Evolutionary conservation across 495 filamentous ascomycete genomes (phyloP).

Genomic region (Cryomyces antarcticus): DNA sequence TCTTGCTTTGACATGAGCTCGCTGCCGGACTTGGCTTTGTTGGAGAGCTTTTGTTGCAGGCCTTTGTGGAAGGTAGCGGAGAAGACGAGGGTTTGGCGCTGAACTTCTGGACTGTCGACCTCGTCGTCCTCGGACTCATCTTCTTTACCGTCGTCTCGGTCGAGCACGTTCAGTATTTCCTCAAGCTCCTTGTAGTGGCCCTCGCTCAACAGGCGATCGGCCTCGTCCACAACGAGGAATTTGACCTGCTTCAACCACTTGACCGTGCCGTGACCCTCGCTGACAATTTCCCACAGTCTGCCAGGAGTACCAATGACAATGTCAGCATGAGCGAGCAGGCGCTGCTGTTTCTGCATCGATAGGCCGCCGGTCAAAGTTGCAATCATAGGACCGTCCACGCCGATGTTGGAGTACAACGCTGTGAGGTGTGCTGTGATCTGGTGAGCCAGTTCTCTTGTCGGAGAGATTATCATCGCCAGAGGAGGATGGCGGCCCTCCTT

Average conservation of each 20-base stretch:
- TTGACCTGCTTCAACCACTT: conserved; percentile 45
- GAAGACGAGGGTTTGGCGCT: conserved; percentile 83
- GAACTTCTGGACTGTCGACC: conserved; percentile 6
- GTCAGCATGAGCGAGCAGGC: conserved; percentile 53
- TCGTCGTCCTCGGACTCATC: conserved; percentile 22
- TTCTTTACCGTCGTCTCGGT: conserved; percentile 34
- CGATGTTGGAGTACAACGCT: conserved; percentile 37
- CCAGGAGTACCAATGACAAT: conserved; percentile 87
- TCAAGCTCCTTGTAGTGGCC: conserved; percentile 89
- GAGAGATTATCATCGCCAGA: conserved; percentile 75
- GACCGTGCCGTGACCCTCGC: conserved; percentile 37
- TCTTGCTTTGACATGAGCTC: conserved; percentile 50
- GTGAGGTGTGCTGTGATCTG: conserved; percentile 69
- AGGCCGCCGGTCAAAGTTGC: conserved; percentile 78
- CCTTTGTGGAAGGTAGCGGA: conserved; percentile 87
- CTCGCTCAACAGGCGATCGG: conserved; percentile 77
- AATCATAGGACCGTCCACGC: conserved; percentile 40
- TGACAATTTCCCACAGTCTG: conserved; percentile 82
- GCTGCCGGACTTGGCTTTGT: conserved; percentile 37
- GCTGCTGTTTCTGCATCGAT: conserved; percentile 79
- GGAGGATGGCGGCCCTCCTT: conserved; percentile 20
- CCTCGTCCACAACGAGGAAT: conserved; percentile 85
- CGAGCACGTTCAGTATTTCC: conserved; percentile 60
- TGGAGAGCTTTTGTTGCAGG: conserved; percentile 72
- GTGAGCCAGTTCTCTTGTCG: conserved; percentile 82